A percentile compares a stretch with the other conserved stretches of the same genome.
These are phyloP conservation scores for Suillus discolor DNA, from an alignment of 768 basidiomycete species.

Conservation along the genomic window DNA sequence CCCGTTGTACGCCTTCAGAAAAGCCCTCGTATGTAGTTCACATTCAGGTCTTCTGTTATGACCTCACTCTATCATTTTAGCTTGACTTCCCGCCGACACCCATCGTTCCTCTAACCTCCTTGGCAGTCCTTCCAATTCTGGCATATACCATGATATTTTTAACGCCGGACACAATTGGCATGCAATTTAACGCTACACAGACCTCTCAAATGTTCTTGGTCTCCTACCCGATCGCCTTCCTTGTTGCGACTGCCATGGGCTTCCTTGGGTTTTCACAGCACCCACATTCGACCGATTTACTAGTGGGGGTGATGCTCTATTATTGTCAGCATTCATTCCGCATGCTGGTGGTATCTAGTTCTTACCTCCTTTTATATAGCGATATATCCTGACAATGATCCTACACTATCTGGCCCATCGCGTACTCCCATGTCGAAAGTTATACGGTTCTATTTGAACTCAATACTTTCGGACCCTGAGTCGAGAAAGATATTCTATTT, in stretches of 20 bases:
- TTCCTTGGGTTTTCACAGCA: conserved; percentile 63
- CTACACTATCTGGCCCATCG: conserved; percentile 43
- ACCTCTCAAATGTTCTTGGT: conserved; percentile 57
- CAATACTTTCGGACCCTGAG: conserved; percentile 88
- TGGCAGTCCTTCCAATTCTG: conserved; percentile 62
- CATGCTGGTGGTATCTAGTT: not conserved
- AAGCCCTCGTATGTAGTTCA: conserved; percentile 51
- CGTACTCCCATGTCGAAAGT: conserved; percentile 57
- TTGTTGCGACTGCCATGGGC: conserved; percentile 57
- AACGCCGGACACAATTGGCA: conserved; percentile 51
- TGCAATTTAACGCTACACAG: conserved; percentile 49
- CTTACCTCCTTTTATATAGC: conserved; percentile 35
- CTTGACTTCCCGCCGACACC: conserved; percentile 54
- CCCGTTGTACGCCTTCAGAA: conserved; percentile 64
- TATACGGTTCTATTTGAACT: conserved; percentile 77
- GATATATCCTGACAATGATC: conserved; percentile 51
- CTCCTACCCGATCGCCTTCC: conserved; percentile 56
- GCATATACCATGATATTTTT: conserved; percentile 65
- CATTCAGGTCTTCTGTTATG: not conserved
- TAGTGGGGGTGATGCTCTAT: conserved; percentile 60
- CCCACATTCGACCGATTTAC: conserved; percentile 59
- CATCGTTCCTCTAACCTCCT: conserved; percentile 55
- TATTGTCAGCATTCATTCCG: conserved; percentile 49
- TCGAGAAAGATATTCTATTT: conserved; percentile 98
- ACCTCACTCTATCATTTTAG: conserved; percentile 31